These are phyloP conservation scores for Lipomyces starkeyi DNA, from an alignment of 805 yeast genomes.

Conservation along the genomic window DNA sequence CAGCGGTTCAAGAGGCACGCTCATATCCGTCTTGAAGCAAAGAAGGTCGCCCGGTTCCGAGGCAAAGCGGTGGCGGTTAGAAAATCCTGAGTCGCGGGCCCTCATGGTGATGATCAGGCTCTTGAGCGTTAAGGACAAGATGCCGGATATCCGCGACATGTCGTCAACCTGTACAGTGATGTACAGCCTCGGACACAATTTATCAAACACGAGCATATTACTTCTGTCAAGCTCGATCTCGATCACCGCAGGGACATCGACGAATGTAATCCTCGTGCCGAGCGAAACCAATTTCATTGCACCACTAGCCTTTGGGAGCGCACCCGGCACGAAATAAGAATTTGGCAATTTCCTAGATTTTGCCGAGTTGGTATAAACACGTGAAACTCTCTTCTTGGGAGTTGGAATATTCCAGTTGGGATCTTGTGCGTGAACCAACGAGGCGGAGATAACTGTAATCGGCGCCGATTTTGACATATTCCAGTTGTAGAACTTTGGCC, in stretches of 20 bases:
- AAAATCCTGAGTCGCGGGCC: background rate
- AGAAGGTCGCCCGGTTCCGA: background rate
- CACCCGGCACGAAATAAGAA: constrained; percentile 28
- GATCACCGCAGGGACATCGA: constrained; percentile 19
- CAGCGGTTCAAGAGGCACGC: background rate
- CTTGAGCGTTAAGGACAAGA: constrained; percentile 3
- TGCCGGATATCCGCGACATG: constrained; percentile 10
- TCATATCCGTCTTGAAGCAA: background rate
- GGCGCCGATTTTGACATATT: background rate
- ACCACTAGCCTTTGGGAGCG: constrained; percentile 17
- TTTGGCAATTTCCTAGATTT: constrained; percentile 22
- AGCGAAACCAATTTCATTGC: constrained; percentile 16
- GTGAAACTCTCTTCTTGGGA: background rate
- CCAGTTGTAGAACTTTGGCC: background rate
- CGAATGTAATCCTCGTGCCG: constrained; percentile 14
- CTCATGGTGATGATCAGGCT: background rate
- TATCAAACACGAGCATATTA: constrained; percentile 5
- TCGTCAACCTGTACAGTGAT: constrained; percentile 17
- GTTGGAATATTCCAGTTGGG: background rate
- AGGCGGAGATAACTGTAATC: background rate
- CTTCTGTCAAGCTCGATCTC: constrained; percentile 6
- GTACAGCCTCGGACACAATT: constrained; percentile 6
- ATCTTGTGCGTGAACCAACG: background rate
- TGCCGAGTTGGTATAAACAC: constrained; percentile 1
- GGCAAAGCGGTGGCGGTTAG: background rate